Percentiles rank a stretch among this genome's conserved stretches.
Conservation (phyloP, 352 stramenopile species). For the Phytopythium chamaehyphon region DNA sequence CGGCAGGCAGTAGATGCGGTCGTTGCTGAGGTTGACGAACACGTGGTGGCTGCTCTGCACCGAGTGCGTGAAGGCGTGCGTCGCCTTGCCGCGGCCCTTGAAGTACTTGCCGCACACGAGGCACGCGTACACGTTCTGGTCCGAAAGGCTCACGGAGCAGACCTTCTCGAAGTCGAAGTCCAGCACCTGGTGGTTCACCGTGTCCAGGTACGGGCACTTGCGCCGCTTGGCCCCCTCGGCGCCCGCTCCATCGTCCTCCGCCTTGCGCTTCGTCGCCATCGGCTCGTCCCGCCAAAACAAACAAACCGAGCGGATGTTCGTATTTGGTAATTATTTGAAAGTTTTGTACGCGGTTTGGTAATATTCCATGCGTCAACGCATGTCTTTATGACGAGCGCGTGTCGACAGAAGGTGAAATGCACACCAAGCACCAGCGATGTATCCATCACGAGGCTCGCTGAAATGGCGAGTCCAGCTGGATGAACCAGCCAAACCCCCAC, state of each 20-base stretch:
- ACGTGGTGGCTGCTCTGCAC: conserved; percentile 96
- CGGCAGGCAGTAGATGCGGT: conserved; percentile 96
- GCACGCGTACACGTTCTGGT: conserved; percentile 98
- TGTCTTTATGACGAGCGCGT: background rate
- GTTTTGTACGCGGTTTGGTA: background rate
- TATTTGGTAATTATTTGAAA: background rate
- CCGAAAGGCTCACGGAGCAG: conserved; percentile 94
- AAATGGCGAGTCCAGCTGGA: no score
- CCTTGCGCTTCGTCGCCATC: conserved; percentile 47
- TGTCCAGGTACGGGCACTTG: conserved; percentile 99
- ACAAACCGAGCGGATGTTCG: background rate
- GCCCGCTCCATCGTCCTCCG: conserved; percentile 17
- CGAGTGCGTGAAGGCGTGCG: conserved; percentile 95
- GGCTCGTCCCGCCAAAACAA: no score
- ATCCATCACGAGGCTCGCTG: no score
- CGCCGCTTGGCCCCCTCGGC: conserved; percentile 46
- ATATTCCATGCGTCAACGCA: no score
- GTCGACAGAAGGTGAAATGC: background rate
- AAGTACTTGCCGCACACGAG: conserved; percentile 99
- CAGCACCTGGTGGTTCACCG: conserved; percentile 95
- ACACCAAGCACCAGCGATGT: background rate
- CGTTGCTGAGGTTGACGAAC: conserved; percentile 96
- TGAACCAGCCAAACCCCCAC: no score
- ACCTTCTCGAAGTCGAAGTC: conserved; percentile 99
- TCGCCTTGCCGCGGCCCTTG: conserved; percentile 90